Evolutionary conservation across 2,329 filamentous ascomycete genomes (phyloP).

Genomic region (Moelleriella libera): DNA sequence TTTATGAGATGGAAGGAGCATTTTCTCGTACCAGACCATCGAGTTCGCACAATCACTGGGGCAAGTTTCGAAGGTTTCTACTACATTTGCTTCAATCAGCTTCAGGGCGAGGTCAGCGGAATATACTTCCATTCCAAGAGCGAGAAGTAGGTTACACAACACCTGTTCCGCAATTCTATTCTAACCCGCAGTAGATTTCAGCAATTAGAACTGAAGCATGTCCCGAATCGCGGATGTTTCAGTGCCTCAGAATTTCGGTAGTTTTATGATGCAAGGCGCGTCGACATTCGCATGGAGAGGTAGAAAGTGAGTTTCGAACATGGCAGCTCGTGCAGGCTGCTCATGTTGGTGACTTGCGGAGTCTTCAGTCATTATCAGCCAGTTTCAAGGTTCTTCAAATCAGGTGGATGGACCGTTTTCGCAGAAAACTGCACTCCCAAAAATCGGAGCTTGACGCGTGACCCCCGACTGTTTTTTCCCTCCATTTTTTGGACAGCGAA

Average conservation of each 20-base stretch:
- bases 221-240: constrained; percentile 72
- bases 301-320: constrained; percentile 4
- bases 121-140: constrained; percentile 98
- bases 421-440: too few species aligned
- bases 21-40: constrained; percentile 90
- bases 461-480: too few species aligned
- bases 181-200: constrained; percentile 52
- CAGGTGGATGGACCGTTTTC: too few species aligned
- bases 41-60: constrained; percentile 77
- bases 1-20: constrained; percentile 99
- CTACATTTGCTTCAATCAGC: constrained; percentile 97
- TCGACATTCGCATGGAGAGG: not conserved
- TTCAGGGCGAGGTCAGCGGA: constrained; percentile 71
- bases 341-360: not conserved
- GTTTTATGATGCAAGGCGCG: not conserved
- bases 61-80: constrained; percentile 98
- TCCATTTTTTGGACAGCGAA: not conserved
- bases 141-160: constrained; percentile 59
- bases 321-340: not conserved
- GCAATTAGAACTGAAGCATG: constrained; percentile 80
- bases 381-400: not conserved
- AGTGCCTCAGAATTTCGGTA: constrained; percentile 68
- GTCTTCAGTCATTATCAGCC: not conserved
- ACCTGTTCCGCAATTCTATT: not conserved
- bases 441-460: too few species aligned